These are phyloP conservation scores for Gracilaria domingensis DNA, from an alignment of 23 red algal genomes.

Conservation along the genomic window DNA sequence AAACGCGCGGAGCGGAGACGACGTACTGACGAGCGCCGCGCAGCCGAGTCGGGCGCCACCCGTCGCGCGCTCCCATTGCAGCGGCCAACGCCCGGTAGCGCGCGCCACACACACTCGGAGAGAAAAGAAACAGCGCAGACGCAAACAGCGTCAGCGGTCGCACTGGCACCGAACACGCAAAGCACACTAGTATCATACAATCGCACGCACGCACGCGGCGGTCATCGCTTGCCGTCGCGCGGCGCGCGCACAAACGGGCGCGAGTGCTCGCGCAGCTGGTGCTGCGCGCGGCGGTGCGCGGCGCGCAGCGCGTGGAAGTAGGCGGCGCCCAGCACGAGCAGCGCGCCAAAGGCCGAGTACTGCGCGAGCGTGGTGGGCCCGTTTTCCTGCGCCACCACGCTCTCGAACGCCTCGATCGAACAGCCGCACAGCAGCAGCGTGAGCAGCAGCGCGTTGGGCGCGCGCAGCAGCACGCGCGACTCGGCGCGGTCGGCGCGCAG, in stretches of 20 bases:
- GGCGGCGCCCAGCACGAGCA: slow-evolving; percentile 22
- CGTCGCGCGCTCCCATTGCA: too few species aligned
- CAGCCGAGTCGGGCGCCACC: too few species aligned
- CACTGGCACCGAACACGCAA: too few species aligned
- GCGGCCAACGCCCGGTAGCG: too few species aligned
- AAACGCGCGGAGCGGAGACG: too few species aligned
- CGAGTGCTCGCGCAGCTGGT: neutral
- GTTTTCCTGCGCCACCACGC: slow-evolving; percentile 39
- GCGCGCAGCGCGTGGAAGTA: slow-evolving; percentile 17
- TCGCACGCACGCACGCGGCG: neutral
- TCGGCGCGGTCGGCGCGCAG: neutral
- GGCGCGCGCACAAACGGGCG: neutral
- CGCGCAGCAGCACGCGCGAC: neutral
- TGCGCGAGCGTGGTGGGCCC: slow-evolving; percentile 34
- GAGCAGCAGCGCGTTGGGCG: slow-evolving; percentile 23
- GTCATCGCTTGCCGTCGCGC: neutral
- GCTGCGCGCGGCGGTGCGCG: neutral
- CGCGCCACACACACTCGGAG: too few species aligned
- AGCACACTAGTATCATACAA: too few species aligned
- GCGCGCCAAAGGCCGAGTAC: slow-evolving; percentile 19
- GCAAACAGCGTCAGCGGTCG: too few species aligned
- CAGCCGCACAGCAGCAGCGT: slow-evolving; percentile 18
- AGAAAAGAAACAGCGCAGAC: too few species aligned
- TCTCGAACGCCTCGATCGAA: slow-evolving; percentile 39
- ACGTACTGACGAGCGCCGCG: too few species aligned